Base-by-base conservation (phyloP, 106 monocot genomes). In the Apostasia ramifera region DNA sequence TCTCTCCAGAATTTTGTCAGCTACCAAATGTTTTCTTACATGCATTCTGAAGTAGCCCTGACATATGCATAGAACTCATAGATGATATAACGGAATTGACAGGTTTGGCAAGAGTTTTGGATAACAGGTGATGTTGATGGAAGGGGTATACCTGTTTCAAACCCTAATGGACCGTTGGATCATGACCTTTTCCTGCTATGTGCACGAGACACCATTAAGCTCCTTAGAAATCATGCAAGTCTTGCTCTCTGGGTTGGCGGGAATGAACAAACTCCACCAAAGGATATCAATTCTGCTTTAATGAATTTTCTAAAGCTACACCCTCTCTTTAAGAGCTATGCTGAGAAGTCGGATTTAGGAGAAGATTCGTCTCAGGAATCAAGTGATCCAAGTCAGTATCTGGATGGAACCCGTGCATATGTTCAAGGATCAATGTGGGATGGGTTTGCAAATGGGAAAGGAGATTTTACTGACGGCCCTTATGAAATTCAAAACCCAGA, bases 91-190 rank as follows among this genome's bases (percentile, higher is more conserved):
- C 8, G 46, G 9, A 43, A 50, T 52, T 55, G 79, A 39, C 80
- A 98, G 92, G 92, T 98, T 48, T 98, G 92, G 97, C 97, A 98
- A 81, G 92, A 98, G 55, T 98, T 98, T 55, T 98, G 97, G 85
- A 98, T 98, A 79, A 98, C 92, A 49, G 92, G 97, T 68, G 92
- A 98, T 75, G 75, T 74, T 69, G 97, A 98, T 73, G 97, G 97
- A 3, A 80, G 97, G 71, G 97, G 97, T 50, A 61, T 69, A 40
- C 97, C 92, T 7, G 61, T 98, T 8, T 98, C 97, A 66, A 97
- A 97, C 77, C 92, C 82, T 11, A 57, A 93, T 71, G 97, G 97
- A n/a, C 97, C 92, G 54, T 69, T 98, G 70, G 97, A 98, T 66
- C 97, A 98, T 90, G 83, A 85, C 6, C 80, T 98, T 59, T 98